phyloP scores from a whole-genome alignment of 768 basidiomycete genomes.

The Chalciporus chontae region DNA sequence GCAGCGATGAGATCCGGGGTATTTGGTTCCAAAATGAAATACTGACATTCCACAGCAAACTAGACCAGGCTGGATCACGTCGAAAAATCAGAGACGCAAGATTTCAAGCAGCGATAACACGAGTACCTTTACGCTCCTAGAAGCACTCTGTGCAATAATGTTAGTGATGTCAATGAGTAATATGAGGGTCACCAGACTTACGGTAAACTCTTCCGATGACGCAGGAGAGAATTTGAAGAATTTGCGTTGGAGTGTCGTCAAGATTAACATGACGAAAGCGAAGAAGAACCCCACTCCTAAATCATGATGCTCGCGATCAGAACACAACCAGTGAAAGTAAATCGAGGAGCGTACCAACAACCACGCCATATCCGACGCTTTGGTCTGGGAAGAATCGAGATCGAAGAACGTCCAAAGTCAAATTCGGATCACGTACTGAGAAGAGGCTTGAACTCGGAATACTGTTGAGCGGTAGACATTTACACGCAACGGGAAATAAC shows the following conservation, averaged over 20 bases:
- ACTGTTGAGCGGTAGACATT: slow-evolving; percentile 2
- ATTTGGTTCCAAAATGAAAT: background rate
- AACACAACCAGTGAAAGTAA: background rate
- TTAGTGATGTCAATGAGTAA: background rate
- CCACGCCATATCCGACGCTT: slow-evolving; percentile 49
- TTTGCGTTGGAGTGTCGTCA: slow-evolving; percentile 44
- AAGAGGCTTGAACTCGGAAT: slow-evolving; percentile 40
- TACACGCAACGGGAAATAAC: background rate
- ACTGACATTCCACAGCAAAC: slow-evolving; percentile 48
- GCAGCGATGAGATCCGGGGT: background rate
- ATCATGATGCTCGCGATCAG: background rate
- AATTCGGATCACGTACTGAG: slow-evolving; percentile 27
- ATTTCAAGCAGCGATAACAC: background rate
- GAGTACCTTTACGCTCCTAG: slow-evolving; percentile 41
- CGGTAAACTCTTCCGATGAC: slow-evolving; percentile 49
- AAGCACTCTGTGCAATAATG: slow-evolving; percentile 35
- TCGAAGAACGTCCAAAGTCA: background rate
- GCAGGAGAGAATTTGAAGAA: slow-evolving; percentile 44
- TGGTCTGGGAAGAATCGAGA: slow-evolving; percentile 28
- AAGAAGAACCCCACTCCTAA: slow-evolving; percentile 51
- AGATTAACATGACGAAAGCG: slow-evolving; percentile 42
- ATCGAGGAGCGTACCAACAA: slow-evolving; percentile 35
- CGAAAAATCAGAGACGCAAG: background rate
- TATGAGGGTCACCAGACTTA: slow-evolving; percentile 14
- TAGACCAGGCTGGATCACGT: slow-evolving; percentile 39